Evolutionary conservation across 1,139 yeast species (phyloP).

Genomic region (Zygosaccharomyces sapae): DNA sequence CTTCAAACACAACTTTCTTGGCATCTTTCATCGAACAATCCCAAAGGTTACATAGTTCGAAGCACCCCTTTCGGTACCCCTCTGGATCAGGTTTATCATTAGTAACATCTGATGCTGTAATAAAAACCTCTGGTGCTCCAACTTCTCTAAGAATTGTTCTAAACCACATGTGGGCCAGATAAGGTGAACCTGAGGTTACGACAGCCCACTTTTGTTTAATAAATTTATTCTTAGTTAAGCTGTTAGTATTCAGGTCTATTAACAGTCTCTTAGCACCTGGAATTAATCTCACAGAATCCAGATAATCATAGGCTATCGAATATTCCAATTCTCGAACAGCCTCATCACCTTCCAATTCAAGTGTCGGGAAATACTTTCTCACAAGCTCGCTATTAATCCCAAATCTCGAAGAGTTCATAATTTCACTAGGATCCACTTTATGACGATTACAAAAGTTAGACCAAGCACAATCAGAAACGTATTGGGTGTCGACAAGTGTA

Average conservation of each 20-base stretch:
- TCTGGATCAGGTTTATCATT: slow-evolving; percentile 76
- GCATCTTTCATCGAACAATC: slow-evolving; percentile 40
- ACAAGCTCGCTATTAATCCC: slow-evolving; percentile 67
- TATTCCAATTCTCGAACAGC: slow-evolving; percentile 55
- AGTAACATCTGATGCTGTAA: slow-evolving; percentile 67
- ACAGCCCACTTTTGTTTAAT: slow-evolving; percentile 63
- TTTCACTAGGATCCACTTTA: slow-evolving; percentile 60
- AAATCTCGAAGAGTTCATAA: slow-evolving; percentile 69
- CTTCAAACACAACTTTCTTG: slow-evolving; percentile 64
- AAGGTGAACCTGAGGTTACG: slow-evolving; percentile 70
- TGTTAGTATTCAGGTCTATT: slow-evolving; percentile 40
- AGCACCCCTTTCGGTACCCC: slow-evolving; percentile 49
- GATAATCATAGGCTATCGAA: slow-evolving; percentile 58
- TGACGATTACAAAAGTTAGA: slow-evolving; percentile 56
- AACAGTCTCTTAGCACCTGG: slow-evolving; percentile 65
- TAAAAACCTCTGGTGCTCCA: slow-evolving; percentile 57
- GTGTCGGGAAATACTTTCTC: slow-evolving; percentile 60
- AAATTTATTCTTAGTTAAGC: slow-evolving; percentile 31
- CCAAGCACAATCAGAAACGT: slow-evolving; percentile 73
- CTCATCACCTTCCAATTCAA: slow-evolving; percentile 55
- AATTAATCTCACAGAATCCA: slow-evolving; percentile 60
- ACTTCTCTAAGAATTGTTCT: slow-evolving; percentile 56
- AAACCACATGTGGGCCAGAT: slow-evolving; percentile 49
- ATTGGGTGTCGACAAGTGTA: slow-evolving; percentile 67
- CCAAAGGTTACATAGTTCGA: slow-evolving; percentile 50